Evolutionary conservation across 306 rosid species (phyloP), one percentile per base, ranked within the genome.

Genomic region (Senna siamea): DNA sequence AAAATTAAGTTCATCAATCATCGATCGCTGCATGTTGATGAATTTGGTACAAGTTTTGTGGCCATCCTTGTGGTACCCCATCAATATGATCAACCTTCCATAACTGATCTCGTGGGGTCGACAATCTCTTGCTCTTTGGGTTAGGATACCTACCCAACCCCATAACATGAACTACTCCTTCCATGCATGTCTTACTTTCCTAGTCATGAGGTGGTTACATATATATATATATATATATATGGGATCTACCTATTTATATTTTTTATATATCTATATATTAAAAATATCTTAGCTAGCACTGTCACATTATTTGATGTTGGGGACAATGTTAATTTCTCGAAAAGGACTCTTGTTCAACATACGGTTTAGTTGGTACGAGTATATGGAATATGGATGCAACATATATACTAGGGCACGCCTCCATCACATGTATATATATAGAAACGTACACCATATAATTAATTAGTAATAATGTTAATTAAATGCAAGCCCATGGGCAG

Each of bases 111-210:
- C 59, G 79, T 82, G 87, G 83, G 88, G 34, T 81, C 72, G 74
- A 75, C 85, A 85, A 83, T 82, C 63, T 83, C 69, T 73, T 83
- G 73, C 80, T 69, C 68, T 74, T 79, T 68, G 74, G 94, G 80
- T 79, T 69, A 84, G 85, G 79, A 69, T 66, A 89, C 94, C 97
- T 85, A 86, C 87, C 85, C 83, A 74, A 78, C 60, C 76, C 73
- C 73, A 59, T n/a, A n/a, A n/a, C n/a, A n/a, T 52, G 79, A 88
- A 85, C 90, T 26, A 75, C 88, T 88, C 90, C 88, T 44, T 79
- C 50, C 76, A 63, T 69, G 66, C 73, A 67, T 78, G 73, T 64
- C 84, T 63, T 51, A 37, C 66, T 77, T 76, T 37, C 4, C 2
- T 32, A 2, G 2, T 23, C 78, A 43, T 73, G 76, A 69, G 75